A percentile compares a stretch with the other conserved stretches of the same genome.
These are phyloP conservation scores for Massarina eburnea DNA, from an alignment of 2,329 filamentous ascomycete species.

Conservation along the genomic window DNA sequence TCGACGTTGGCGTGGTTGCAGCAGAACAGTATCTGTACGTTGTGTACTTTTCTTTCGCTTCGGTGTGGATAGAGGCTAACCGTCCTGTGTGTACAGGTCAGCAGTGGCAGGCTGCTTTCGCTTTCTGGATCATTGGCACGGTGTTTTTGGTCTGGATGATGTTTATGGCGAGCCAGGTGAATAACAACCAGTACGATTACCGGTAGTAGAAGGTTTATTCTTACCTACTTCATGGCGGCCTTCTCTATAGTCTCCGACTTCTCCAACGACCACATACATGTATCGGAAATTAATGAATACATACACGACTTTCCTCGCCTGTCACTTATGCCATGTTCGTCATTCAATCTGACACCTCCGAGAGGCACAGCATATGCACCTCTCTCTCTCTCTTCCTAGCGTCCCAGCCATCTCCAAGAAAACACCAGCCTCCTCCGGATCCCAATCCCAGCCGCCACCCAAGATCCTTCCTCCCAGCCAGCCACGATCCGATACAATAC, in stretches of 20 bases:
- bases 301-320: too few relatives aligned
- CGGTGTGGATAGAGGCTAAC: background rate
- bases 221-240: too few relatives aligned
- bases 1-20: constrained; percentile 64
- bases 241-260: too few relatives aligned
- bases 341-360: background rate
- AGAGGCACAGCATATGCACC: too few relatives aligned
- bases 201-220: too few relatives aligned
- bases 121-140: constrained; percentile 63
- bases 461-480: background rate
- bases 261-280: too few relatives aligned
- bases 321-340: background rate
- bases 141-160: constrained; percentile 70
- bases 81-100: constrained; percentile 45
- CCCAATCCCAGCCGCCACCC: background rate
- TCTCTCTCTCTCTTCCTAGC: too few relatives aligned
- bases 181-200: constrained; percentile 47
- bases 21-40: constrained; percentile 63
- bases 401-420: too few relatives aligned
- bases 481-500: background rate
- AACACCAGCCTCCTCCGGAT: background rate
- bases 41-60: constrained; percentile 1
- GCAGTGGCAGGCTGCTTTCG: constrained; percentile 65
- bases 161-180: constrained; percentile 61
- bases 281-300: too few relatives aligned